phyloP scores from a whole-genome alignment of 768 basidiomycete genomes.

The Lactifluus rugatus region DNA sequence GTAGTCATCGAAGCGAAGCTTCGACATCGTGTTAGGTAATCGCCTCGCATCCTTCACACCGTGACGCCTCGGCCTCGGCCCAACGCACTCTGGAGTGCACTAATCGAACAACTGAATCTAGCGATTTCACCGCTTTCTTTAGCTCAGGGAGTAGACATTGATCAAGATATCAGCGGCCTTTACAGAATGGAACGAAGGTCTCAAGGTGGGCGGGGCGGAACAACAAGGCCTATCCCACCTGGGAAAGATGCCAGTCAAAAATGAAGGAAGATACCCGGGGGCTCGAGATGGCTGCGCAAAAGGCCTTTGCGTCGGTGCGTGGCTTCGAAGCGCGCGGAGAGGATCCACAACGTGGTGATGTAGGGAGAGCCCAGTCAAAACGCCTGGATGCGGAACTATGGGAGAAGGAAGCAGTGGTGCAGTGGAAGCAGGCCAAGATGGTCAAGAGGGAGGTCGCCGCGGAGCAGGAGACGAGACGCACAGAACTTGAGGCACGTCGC shows the following conservation, averaged over 20 bases:
- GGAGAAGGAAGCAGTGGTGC: constrained; percentile 9
- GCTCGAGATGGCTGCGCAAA: constrained; percentile 10
- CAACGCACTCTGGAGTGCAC: too few species aligned
- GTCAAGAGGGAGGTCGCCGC: constrained; percentile 6
- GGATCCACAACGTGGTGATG: constrained; percentile 7
- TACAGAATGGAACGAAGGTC: too few species aligned
- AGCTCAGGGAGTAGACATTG: too few species aligned
- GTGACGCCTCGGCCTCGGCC: too few species aligned
- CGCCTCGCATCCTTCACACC: too few species aligned
- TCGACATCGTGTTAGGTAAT: too few species aligned
- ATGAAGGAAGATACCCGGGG: neutral
- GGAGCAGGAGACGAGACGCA: constrained; percentile 3
- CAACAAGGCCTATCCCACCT: too few species aligned
- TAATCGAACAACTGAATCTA: too few species aligned
- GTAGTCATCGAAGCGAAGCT: too few species aligned
- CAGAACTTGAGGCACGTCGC: constrained; percentile 1
- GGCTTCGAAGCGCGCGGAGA: constrained; percentile 5
- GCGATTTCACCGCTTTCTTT: too few species aligned
- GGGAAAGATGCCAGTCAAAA: constrained; percentile 4
- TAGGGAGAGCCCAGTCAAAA: neutral
- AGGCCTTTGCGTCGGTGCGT: constrained; percentile 8
- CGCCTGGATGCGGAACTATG: constrained; percentile 6
- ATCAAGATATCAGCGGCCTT: too few species aligned
- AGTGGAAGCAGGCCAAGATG: constrained; percentile 1
- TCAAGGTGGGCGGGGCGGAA: too few species aligned